A percentile compares a stretch with the other conserved stretches of the same genome.
phyloP scores from a whole-genome alignment of 2,329 filamentous ascomycete species.

The Aspergillus piperis region DNA sequence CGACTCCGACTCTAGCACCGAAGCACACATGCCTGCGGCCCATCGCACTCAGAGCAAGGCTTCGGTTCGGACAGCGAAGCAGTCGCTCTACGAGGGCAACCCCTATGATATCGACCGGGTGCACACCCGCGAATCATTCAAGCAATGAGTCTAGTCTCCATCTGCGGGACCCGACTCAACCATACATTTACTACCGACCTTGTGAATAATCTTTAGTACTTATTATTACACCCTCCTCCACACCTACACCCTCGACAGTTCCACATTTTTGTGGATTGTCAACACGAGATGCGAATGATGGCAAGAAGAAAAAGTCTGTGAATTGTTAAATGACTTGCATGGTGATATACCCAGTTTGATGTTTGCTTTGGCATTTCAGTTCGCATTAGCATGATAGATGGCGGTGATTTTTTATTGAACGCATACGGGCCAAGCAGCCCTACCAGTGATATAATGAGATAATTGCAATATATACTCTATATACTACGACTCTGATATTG shows the following conservation, averaged over 20 bases:
- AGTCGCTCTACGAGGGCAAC: conserved; percentile 45
- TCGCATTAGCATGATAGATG: conserved; percentile 18
- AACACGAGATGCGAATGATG: conserved; percentile 15
- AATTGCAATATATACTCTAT: not conserved
- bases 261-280: conserved; percentile 5
- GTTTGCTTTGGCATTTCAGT: conserved; percentile 5
- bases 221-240: conserved; percentile 11
- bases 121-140: conserved; percentile 44
- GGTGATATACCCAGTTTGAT: conserved; percentile 24
- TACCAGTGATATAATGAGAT: not conserved
- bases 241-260: not conserved
- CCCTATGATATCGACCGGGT: conserved; percentile 49
- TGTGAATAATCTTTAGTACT: conserved; percentile 25
- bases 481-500: too few relatives aligned
- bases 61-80: conserved; percentile 28
- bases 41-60: conserved; percentile 32
- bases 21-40: conserved; percentile 20
- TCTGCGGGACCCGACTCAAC: not conserved
- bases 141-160: conserved; percentile 12
- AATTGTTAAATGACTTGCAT: conserved; percentile 12
- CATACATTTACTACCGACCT: conserved; percentile 5
- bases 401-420: conserved; percentile 5
- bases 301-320: conserved; percentile 13
- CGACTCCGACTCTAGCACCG: conserved; percentile 25
- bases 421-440: not conserved